Conservation (phyloP, 305 asterid species). For the Ilex paraguariensis region DNA sequence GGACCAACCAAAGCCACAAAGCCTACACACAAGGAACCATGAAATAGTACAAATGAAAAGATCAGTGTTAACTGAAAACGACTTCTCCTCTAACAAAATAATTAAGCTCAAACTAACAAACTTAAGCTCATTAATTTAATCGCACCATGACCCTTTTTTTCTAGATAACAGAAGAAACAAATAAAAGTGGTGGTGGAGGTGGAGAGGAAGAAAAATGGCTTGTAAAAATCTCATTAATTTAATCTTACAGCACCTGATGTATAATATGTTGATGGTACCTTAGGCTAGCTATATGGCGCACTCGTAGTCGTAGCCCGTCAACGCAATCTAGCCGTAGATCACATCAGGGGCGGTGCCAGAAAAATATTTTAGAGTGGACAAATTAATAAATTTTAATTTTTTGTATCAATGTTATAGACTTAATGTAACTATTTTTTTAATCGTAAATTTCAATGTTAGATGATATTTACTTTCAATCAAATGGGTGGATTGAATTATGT, state of each 20-base stretch:
- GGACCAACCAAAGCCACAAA: background rate
- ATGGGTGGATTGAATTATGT: too few species aligned
- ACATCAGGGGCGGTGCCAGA: too few species aligned
- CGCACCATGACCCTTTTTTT: background rate
- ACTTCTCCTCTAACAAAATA: background rate
- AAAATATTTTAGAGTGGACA: too few species aligned
- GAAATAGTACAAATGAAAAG: conserved; percentile 1
- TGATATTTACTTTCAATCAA: too few species aligned
- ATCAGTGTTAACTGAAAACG: conserved; percentile 14
- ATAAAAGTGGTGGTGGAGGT: background rate
- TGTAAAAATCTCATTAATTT: background rate
- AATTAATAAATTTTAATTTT: too few species aligned
- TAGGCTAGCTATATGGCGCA: too few species aligned
- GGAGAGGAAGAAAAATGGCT: background rate
- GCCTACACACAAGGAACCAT: conserved; percentile 1
- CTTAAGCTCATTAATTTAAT: background rate
- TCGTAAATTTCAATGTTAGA: too few species aligned
- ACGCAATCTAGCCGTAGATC: too few species aligned
- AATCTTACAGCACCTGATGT: background rate
- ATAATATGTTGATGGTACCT: too few species aligned
- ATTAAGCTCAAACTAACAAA: background rate
- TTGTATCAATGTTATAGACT: too few species aligned
- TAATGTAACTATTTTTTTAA: too few species aligned
- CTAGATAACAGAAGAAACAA: background rate
- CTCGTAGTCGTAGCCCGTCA: too few species aligned